A percentile compares a stretch with the other conserved stretches of the same genome.
Conservation (phyloP, 2,329 filamentous ascomycete genomes). For the Phialocephala sp. region DNA sequence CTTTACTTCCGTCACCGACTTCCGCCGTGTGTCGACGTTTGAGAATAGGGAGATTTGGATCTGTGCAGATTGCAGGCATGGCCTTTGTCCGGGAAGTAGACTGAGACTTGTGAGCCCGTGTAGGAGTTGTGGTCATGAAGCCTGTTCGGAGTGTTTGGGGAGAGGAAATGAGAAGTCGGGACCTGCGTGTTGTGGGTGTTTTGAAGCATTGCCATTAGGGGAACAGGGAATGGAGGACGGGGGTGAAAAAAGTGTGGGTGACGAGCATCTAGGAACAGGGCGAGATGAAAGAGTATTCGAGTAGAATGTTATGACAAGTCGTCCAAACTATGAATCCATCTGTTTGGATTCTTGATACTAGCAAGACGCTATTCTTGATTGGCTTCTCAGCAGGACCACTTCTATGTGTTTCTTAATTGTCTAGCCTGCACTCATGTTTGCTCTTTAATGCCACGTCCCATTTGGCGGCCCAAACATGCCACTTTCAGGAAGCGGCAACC, state of each 20-base stretch:
- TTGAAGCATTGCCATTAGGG: not conserved
- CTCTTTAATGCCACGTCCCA: slow-evolving; percentile 18
- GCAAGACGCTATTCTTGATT: too few relatives aligned
- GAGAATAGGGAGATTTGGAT: slow-evolving; percentile 3
- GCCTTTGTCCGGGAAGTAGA: not conserved
- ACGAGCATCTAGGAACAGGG: too few relatives aligned
- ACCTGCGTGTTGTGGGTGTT: not conserved
- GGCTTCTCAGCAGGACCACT: too few relatives aligned
- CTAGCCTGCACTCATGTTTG: not conserved
- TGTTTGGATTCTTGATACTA: too few relatives aligned
- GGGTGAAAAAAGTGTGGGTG: not conserved
- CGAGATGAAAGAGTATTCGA: too few relatives aligned
- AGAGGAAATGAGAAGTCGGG: not conserved
- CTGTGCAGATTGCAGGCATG: not conserved
- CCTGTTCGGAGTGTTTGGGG: slow-evolving; percentile 1
- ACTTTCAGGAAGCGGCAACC: slow-evolving; percentile 24
- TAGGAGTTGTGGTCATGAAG: not conserved
- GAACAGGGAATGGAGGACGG: not conserved
- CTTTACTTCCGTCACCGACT: not conserved
- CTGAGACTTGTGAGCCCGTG: not conserved
- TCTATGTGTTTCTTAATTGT: not conserved
- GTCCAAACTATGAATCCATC: too few relatives aligned
- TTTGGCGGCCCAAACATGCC: slow-evolving; percentile 29
- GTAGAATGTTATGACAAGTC: too few relatives aligned
- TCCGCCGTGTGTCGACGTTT: not conserved